Evolutionary conservation across 1,284 basidiomycete genomes (phyloP).

Genomic region (Rhodotorula glutinis): DNA sequence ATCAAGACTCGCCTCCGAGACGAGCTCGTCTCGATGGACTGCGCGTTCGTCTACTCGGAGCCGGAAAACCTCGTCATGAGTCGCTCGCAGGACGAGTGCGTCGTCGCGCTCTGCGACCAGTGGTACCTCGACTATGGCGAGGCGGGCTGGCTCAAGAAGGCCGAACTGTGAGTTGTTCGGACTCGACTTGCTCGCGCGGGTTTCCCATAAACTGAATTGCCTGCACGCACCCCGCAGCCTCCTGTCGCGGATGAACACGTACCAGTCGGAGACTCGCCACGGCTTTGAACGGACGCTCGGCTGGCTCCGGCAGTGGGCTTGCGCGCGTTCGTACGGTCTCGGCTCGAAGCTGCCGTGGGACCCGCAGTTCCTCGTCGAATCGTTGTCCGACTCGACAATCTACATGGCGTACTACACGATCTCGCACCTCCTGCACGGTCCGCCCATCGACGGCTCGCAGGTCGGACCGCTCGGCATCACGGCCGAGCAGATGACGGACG

Average conservation of each 20-base stretch:
- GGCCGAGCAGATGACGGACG: constrained; percentile 91
- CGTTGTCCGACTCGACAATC: constrained; percentile 94
- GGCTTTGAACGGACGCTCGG: constrained; percentile 86
- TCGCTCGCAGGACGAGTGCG: constrained; percentile 89
- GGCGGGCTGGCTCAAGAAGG: constrained; percentile 75
- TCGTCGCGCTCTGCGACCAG: constrained; percentile 97
- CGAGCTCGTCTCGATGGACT: constrained; percentile 70
- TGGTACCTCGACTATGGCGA: constrained; percentile 99
- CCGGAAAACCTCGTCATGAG: constrained; percentile 90
- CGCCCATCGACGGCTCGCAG: constrained; percentile 70
- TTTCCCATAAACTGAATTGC: not conserved
- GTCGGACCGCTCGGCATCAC: constrained; percentile 81
- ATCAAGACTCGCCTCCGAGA: constrained; percentile 87
- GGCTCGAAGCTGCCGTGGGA: constrained; percentile 98
- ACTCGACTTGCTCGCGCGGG: too few species aligned
- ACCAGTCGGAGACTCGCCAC: constrained; percentile 82
- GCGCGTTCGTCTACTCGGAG: constrained; percentile 90
- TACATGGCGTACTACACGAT: constrained; percentile 99
- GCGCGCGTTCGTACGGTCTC: constrained; percentile 92
- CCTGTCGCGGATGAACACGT: constrained; percentile 83
- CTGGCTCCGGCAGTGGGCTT: constrained; percentile 99
- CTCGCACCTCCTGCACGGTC: constrained; percentile 79
- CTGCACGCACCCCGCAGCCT: constrained; percentile 54
- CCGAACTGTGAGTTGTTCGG: constrained; percentile 63
- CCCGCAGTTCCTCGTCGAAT: constrained; percentile 92